Evolutionary conservation across 148 eudicot species (phyloP).

Genomic region (Camellia granthamiana): DNA sequence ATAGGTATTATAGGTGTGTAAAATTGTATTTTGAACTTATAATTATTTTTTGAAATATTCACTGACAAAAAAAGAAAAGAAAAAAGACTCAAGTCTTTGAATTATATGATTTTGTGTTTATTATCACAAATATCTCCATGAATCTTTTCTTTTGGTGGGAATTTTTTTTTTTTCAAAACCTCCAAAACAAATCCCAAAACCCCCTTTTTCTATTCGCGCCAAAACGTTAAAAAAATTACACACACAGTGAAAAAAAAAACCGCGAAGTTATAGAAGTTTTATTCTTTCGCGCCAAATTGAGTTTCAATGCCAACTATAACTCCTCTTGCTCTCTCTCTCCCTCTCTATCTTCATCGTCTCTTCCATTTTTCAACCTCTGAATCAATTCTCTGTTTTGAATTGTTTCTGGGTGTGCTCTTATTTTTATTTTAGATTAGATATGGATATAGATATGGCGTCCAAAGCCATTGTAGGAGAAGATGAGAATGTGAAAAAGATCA

Average conservation of each 20-base stretch:
- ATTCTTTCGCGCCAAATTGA: slow-evolving; percentile 17
- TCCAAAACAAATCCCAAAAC: too few species aligned
- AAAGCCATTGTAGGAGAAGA: not conserved
- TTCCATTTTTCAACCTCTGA: not conserved
- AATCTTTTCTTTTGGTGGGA: too few species aligned
- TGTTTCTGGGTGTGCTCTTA: not conserved
- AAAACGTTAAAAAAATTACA: too few species aligned
- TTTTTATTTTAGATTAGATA: not conserved
- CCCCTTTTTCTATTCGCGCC: too few species aligned
- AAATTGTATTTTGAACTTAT: too few species aligned
- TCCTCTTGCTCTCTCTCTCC: not conserved
- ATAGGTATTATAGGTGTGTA: too few species aligned
- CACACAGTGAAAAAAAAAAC: not conserved
- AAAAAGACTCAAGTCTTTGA: too few species aligned
- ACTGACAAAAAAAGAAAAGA: too few species aligned
- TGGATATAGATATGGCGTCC: slow-evolving; percentile 17
- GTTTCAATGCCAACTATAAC: not conserved
- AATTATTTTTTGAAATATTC: too few species aligned
- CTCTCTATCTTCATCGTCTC: not conserved
- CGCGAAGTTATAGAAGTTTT: not conserved
- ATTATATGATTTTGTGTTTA: too few species aligned
- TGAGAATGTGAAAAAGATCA: slow-evolving; percentile 15
- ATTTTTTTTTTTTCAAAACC: too few species aligned
- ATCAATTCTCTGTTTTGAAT: not conserved
- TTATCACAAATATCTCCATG: too few species aligned